Percentiles rank a stretch among this genome's conserved stretches.
phyloP scores from a whole-genome alignment of 2,329 filamentous ascomycete genomes.

The Aspergillus felis region DNA sequence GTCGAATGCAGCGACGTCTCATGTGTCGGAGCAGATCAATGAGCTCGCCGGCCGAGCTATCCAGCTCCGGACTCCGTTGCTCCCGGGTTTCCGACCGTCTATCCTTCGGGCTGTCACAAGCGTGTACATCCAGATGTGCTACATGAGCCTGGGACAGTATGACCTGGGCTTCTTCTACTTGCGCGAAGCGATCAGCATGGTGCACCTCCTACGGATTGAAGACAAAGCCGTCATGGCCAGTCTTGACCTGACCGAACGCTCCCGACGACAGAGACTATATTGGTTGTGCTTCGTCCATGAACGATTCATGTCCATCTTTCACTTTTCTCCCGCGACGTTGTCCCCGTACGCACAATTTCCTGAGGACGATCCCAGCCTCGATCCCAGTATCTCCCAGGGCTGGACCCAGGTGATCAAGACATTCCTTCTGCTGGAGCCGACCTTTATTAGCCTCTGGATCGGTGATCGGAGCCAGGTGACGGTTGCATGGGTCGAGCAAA shows the following conservation, averaged over 20 bases:
- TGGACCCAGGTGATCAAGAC: constrained; percentile 45
- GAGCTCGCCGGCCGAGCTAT: constrained; percentile 30
- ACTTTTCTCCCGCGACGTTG: constrained; percentile 45
- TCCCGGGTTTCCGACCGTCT: constrained; percentile 39
- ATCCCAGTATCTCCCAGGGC: constrained; percentile 37
- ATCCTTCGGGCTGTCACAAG: constrained; percentile 49
- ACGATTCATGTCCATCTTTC: constrained; percentile 52
- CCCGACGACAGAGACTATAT: constrained; percentile 48
- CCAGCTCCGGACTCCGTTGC: constrained; percentile 34
- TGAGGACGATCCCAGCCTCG: constrained; percentile 39
- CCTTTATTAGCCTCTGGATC: constrained; percentile 46
- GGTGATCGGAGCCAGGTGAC: constrained; percentile 36
- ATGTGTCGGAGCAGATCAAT: constrained; percentile 24
- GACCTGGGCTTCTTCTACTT: constrained; percentile 51
- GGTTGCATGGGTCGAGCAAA: constrained; percentile 43
- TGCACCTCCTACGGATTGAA: constrained; percentile 45
- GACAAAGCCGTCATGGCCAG: constrained; percentile 32
- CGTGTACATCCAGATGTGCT: constrained; percentile 52
- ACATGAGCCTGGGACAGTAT: constrained; percentile 47
- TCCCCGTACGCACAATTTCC: constrained; percentile 37
- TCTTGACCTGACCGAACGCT: constrained; percentile 35
- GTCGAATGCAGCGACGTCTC: constrained; percentile 23
- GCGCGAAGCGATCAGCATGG: constrained; percentile 47
- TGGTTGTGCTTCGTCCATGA: constrained; percentile 57
- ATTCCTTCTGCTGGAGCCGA: constrained; percentile 42